Percentiles rank a stretch among this genome's conserved stretches.
Evolutionary conservation across 345 rosid species (phyloP).

Genomic region (Eucalyptus melliodora): DNA sequence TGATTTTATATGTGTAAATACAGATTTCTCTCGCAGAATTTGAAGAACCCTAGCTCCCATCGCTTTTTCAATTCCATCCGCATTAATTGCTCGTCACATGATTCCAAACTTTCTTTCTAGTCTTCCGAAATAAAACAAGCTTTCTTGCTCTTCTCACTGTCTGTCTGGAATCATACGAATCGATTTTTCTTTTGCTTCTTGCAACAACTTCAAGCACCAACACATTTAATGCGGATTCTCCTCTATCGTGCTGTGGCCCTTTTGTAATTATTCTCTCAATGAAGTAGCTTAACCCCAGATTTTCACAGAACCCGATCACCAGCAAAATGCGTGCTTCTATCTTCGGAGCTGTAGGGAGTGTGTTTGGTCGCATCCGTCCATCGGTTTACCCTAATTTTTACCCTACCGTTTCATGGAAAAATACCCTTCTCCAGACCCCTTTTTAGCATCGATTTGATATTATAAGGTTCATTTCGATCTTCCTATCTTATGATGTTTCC

Average conservation of each 20-base stretch:
- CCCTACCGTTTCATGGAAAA: not conserved
- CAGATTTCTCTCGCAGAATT: constrained; percentile 1
- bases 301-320: not conserved
- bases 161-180: constrained; percentile 12
- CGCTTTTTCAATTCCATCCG: not conserved
- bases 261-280: not conserved
- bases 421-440: not conserved
- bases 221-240: not conserved
- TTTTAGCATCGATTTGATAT: not conserved
- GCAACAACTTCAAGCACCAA: not conserved
- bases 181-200: not conserved
- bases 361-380: no score
- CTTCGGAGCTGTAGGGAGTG: no score
- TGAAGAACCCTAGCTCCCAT: constrained; percentile 16
- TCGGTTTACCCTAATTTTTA: not conserved
- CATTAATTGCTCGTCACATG: constrained; percentile 41
- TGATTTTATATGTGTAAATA: not conserved
- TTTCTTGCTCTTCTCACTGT: constrained; percentile 11
- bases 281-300: not conserved
- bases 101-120: constrained; percentile 9
- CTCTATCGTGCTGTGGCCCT: not conserved
- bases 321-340: not conserved
- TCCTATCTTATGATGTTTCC: not conserved
- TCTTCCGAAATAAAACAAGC: constrained; percentile 18
- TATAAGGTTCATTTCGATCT: not conserved